Conservation (phyloP, 192 early-diverging fungal genomes). For the Paraglomus occultum region DNA sequence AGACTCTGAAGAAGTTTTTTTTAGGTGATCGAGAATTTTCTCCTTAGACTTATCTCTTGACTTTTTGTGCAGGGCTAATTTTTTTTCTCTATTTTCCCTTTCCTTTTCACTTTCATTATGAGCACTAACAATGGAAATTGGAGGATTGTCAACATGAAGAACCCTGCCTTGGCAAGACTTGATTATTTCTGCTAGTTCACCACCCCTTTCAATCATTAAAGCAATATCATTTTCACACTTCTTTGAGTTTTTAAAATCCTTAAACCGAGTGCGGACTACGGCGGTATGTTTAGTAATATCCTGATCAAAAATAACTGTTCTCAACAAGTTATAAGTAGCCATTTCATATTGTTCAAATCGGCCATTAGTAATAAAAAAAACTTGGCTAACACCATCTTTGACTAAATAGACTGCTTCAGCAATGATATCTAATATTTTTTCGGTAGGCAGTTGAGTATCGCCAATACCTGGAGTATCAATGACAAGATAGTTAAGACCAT, state of each 20-base stretch:
- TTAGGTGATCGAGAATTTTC: not conserved
- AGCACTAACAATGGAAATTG: not conserved
- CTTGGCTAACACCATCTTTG: not conserved
- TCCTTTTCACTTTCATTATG: not conserved
- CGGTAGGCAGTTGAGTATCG: not conserved
- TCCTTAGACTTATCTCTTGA: not conserved
- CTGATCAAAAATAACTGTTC: not conserved
- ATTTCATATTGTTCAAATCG: constrained; percentile 1
- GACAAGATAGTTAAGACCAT: not conserved
- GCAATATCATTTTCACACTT: not conserved
- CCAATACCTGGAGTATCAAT: constrained; percentile 10
- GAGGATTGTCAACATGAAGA: constrained; percentile 10
- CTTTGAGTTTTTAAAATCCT: not conserved
- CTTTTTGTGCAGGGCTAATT: not conserved
- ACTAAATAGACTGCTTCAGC: not conserved
- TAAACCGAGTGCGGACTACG: not conserved
- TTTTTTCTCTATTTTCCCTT: not conserved
- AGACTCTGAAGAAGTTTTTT: not conserved
- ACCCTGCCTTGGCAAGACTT: not conserved
- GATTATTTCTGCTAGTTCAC: not conserved
- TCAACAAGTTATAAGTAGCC: constrained; percentile 1
- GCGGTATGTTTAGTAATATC: not conserved
- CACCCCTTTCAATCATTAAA: not conserved
- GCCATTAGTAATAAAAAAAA: not conserved
- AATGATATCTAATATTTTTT: not conserved